These are phyloP conservation scores for Penicillium olsonii DNA, from an alignment of 2,329 filamentous ascomycete genomes.

Conservation along the genomic window DNA sequence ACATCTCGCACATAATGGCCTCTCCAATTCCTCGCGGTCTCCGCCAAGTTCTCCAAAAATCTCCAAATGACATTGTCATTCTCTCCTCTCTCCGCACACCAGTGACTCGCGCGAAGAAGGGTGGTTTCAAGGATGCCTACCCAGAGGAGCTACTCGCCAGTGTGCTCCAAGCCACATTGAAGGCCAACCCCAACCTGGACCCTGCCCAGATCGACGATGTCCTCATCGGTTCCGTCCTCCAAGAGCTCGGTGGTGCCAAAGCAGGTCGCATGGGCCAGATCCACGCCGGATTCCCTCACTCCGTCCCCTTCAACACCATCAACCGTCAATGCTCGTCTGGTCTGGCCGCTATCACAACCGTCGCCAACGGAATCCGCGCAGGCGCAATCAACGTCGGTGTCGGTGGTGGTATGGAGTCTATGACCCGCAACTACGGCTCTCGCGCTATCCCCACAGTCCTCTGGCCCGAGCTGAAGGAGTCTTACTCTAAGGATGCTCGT, in stretches of 20 bases:
- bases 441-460: conserved; percentile 80
- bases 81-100: conserved; percentile 89
- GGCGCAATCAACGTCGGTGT: conserved; percentile 74
- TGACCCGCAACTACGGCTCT: conserved; percentile 87
- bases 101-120: conserved; percentile 79
- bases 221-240: conserved; percentile 83
- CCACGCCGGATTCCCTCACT: conserved; percentile 73
- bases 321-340: conserved; percentile 84
- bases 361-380: conserved; percentile 74
- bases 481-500: conserved; percentile 65
- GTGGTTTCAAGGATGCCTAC: conserved; percentile 81
- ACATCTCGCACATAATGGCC: conserved; percentile 42
- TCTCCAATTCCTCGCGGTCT: conserved; percentile 63
- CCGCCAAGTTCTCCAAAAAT: conserved; percentile 74
- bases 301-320: conserved; percentile 78
- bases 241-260: conserved; percentile 87
- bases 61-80: conserved; percentile 80
- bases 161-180: conserved; percentile 67
- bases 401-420: conserved; percentile 91
- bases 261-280: conserved; percentile 88
- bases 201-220: conserved; percentile 74
- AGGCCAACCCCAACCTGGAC: conserved; percentile 71
- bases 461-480: conserved; percentile 72
- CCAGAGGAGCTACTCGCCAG: conserved; percentile 79
- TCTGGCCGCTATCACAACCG: conserved; percentile 71